Evolutionary conservation across 306 rosid genomes (phyloP).

Genomic region (Canavalia ensiformis): DNA sequence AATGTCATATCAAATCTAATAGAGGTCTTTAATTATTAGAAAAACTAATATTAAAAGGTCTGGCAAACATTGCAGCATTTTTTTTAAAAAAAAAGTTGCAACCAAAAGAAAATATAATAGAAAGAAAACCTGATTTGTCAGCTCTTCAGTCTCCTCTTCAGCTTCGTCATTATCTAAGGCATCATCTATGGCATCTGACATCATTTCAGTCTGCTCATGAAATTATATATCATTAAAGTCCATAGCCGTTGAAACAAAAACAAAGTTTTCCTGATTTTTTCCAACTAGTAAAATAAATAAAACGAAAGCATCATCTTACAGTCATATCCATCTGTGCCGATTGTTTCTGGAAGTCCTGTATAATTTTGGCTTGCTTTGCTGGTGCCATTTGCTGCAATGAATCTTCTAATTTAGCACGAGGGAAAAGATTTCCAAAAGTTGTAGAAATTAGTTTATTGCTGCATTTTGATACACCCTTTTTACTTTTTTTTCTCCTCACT

Average conservation of each 20-base stretch:
- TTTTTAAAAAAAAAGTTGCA: not conserved
- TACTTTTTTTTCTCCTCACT: slow-evolving; percentile 33
- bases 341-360: slow-evolving; percentile 91
- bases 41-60: slow-evolving; percentile 21
- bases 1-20: slow-evolving; percentile 11
- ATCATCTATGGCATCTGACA: slow-evolving; percentile 96
- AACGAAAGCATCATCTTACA: slow-evolving; percentile 64
- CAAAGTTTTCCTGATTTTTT: slow-evolving; percentile 8
- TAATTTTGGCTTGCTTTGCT: slow-evolving; percentile 80
- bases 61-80: not conserved
- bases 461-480: slow-evolving; percentile 28
- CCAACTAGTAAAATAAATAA: slow-evolving; percentile 25
- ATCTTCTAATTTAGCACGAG: slow-evolving; percentile 46
- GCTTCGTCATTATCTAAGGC: slow-evolving; percentile 94
- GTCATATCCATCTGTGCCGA: slow-evolving; percentile 99
- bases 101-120: slow-evolving; percentile 45
- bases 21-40: slow-evolving; percentile 19
- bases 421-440: not conserved
- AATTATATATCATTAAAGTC: slow-evolving; percentile 45
- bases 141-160: slow-evolving; percentile 96
- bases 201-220: slow-evolving; percentile 93
- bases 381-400: slow-evolving; percentile 95
- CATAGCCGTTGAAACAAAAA: slow-evolving; percentile 30
- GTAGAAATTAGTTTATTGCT: not conserved
- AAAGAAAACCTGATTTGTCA: slow-evolving; percentile 84